Percentiles rank a stretch among this genome's conserved stretches.
Conservation (phyloP, 305 asterid genomes). For the Fraxinus nigra region DNA sequence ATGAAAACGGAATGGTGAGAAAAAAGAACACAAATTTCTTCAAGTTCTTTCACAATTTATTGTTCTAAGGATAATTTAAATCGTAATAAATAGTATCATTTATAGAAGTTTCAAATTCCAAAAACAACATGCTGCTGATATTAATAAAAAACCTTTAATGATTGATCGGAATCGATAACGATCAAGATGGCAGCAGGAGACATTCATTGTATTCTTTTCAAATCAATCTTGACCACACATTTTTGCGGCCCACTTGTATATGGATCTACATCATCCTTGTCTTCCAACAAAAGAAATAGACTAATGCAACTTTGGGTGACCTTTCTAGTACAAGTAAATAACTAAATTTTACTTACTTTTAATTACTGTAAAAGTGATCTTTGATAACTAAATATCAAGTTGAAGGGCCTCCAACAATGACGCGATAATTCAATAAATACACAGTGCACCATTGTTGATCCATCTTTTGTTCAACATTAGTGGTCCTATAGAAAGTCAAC, state of each 20-base stretch:
- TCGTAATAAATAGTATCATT: neutral
- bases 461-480: neutral
- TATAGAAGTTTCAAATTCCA: no score
- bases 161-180: no score
- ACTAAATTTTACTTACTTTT: neutral
- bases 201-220: neutral
- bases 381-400: no score
- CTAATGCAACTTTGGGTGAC: neutral
- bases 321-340: no score
- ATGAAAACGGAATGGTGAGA: neutral
- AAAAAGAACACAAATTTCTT: neutral
- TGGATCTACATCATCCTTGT: neutral
- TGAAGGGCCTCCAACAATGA: neutral
- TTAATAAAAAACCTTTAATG: no score
- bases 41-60: neutral
- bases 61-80: no score
- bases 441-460: neutral
- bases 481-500: neutral
- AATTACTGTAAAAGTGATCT: no score
- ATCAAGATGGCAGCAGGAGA: no score
- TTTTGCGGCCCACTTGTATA: neutral
- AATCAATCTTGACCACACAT: neutral
- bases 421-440: neutral
- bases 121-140: no score
- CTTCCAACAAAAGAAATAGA: neutral